These are phyloP conservation scores for Cladorrhinum sp. DNA, from an alignment of 2,329 filamentous ascomycete genomes.

Conservation along the genomic window DNA sequence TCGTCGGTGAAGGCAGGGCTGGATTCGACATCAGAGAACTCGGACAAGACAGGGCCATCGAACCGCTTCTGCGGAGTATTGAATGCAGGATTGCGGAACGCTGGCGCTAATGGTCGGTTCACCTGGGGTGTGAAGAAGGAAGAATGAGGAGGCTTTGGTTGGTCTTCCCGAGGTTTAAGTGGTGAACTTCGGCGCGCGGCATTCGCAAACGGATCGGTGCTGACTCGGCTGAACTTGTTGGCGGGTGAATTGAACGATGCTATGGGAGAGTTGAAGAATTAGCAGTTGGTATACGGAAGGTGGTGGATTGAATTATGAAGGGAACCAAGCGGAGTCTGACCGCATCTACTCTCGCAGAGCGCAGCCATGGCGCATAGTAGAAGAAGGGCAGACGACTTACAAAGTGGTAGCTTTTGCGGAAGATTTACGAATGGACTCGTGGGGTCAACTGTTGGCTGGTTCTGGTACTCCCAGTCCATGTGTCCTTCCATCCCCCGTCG, in stretches of 20 bases:
- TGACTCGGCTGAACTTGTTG: slow-evolving; percentile 20
- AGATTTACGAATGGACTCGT: slow-evolving; percentile 61
- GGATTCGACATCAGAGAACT: slow-evolving; percentile 56
- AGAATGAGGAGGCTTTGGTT: slow-evolving; percentile 39
- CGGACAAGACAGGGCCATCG: slow-evolving; percentile 52
- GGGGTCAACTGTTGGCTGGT: slow-evolving; percentile 54
- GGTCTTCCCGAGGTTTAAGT: slow-evolving; percentile 35
- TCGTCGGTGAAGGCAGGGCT: slow-evolving; percentile 59
- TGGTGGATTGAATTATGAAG: neutral
- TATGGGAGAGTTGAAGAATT: slow-evolving; percentile 11
- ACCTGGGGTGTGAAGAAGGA: slow-evolving; percentile 46
- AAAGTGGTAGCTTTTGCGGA: slow-evolving; percentile 40
- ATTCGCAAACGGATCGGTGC: slow-evolving; percentile 30
- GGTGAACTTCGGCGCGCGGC: slow-evolving; percentile 23
- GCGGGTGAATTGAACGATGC: slow-evolving; percentile 29
- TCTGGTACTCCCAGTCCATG: slow-evolving; percentile 67
- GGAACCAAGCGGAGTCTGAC: neutral
- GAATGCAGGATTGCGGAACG: slow-evolving; percentile 63
- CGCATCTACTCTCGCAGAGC: neutral
- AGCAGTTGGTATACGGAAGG: slow-evolving; percentile 4
- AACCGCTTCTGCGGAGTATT: slow-evolving; percentile 59
- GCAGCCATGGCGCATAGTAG: neutral
- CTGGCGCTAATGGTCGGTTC: slow-evolving; percentile 43
- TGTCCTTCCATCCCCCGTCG: slow-evolving; percentile 56
- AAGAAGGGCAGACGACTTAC: slow-evolving; percentile 34